A percentile compares a stretch with the other conserved stretches of the same genome.
phyloP scores from a whole-genome alignment of 169 alveolate species.

The Toxoplasma gondii region DNA sequence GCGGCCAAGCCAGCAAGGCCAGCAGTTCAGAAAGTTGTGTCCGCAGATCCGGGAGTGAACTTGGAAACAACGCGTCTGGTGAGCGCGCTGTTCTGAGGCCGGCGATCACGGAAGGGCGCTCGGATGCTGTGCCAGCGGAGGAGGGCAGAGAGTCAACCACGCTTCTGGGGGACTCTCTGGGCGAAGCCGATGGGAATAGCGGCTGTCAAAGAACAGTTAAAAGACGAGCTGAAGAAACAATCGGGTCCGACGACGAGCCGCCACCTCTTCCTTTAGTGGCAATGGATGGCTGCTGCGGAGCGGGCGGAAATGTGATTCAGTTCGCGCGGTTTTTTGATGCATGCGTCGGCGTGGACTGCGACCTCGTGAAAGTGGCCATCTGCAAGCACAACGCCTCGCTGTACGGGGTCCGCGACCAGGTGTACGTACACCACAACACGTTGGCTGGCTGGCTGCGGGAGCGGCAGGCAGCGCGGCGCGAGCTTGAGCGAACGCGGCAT shows the following conservation, averaged over 20 bases:
- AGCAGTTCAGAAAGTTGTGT: too few species aligned
- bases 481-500: background rate
- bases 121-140: too few species aligned
- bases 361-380: constrained; percentile 37
- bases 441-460: constrained; percentile 5
- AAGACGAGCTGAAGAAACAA: background rate
- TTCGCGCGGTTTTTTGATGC: constrained; percentile 51
- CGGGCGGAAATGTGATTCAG: constrained; percentile 61
- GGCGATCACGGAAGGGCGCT: too few species aligned
- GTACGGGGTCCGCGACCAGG: background rate
- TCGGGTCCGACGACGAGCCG: background rate
- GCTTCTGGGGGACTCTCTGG: background rate
- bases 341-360: constrained; percentile 60
- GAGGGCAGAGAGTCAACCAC: background rate
- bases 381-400: constrained; percentile 52
- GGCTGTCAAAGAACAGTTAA: background rate
- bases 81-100: too few species aligned
- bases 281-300: constrained; percentile 63
- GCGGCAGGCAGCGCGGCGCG: constrained; percentile 19
- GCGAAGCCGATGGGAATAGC: background rate
- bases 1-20: too few species aligned
- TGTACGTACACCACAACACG: constrained; percentile 26
- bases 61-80: too few species aligned
- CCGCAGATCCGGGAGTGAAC: too few species aligned
- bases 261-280: background rate